Conservation (phyloP, 306 rosid species). For the Corylus americana region DNA sequence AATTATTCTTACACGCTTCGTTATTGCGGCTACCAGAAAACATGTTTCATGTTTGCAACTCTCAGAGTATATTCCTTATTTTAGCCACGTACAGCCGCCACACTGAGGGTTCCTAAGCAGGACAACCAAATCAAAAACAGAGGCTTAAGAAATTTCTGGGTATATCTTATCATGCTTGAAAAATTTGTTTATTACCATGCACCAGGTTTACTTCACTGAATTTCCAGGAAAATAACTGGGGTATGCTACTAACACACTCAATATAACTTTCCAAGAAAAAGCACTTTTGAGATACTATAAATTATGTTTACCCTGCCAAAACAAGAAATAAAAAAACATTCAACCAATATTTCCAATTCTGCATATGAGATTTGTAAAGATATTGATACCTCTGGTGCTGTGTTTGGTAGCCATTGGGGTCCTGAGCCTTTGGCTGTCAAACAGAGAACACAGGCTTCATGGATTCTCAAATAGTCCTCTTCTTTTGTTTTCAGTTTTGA, state of each 20-base stretch:
- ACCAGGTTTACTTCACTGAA: background rate
- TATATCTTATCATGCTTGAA: background rate
- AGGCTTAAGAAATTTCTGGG: background rate
- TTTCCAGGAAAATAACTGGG: background rate
- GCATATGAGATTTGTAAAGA: constrained; percentile 23
- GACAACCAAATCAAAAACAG: background rate
- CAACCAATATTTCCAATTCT: background rate
- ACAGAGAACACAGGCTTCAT: background rate
- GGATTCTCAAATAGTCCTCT: constrained; percentile 26
- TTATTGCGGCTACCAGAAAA: too few species aligned
- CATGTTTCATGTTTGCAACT: too few species aligned
- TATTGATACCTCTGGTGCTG: constrained; percentile 19
- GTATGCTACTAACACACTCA: constrained; percentile 15
- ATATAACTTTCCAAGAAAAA: constrained; percentile 32
- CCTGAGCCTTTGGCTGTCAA: constrained; percentile 16
- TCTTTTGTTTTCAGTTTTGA: constrained; percentile 32
- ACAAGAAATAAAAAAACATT: background rate
- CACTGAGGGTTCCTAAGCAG: background rate
- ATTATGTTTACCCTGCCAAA: background rate
- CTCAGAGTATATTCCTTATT: too few species aligned
- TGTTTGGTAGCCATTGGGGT: constrained; percentile 12
- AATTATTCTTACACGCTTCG: too few species aligned
- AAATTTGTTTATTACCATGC: background rate
- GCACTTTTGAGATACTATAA: constrained; percentile 15
- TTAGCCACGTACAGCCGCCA: background rate